Conservation (phyloP, 73 alveolate species). For the Paramecium octaurelia region DNA sequence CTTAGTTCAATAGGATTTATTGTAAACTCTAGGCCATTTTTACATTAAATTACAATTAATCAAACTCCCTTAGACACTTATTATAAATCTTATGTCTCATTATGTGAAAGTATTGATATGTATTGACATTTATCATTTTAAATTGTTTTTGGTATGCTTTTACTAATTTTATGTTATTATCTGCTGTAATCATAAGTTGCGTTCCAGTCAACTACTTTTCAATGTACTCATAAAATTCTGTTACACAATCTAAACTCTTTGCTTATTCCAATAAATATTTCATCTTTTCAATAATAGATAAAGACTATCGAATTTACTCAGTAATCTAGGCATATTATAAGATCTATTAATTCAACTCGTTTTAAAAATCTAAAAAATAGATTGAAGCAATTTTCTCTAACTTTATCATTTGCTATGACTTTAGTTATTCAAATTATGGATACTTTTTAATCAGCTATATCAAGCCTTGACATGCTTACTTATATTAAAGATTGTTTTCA, state of each 20-base stretch:
- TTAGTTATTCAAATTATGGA: neutral
- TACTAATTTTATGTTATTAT: neutral
- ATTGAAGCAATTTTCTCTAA: neutral
- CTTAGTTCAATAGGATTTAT: neutral
- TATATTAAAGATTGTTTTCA: neutral
- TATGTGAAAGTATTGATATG: neutral
- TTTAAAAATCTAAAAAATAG: neutral
- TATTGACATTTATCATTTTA: neutral
- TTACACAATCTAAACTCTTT: neutral
- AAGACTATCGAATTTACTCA: neutral
- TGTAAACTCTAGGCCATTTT: neutral
- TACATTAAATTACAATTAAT: neutral
- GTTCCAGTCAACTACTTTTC: neutral
- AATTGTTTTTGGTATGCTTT: neutral
- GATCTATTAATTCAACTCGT: neutral
- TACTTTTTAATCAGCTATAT: neutral
- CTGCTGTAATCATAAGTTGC: neutral
- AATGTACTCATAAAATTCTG: neutral
- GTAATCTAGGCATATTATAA: neutral
- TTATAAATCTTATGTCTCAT: neutral
- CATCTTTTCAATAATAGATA: neutral
- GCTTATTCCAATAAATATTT: constrained; percentile 3
- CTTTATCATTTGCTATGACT: neutral
- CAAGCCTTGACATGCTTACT: neutral
- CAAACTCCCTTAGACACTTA: neutral